Evolutionary conservation across 768 basidiomycete genomes (phyloP).

Genomic region (Tulasnella sp.): DNA sequence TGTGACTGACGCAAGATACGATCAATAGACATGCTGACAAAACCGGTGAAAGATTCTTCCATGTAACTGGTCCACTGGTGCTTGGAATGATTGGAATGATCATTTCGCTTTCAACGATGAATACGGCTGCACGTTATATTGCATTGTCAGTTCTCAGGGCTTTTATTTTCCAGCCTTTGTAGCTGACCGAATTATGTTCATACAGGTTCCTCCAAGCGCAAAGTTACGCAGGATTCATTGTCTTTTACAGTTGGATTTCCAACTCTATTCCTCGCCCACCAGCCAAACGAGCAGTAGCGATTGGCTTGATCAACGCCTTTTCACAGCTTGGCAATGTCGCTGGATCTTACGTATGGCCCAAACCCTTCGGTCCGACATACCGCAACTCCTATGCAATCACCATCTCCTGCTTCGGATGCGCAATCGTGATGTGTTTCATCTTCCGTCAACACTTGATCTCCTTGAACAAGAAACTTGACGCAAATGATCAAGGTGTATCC

Average conservation of each 20-base stretch:
- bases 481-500: not conserved
- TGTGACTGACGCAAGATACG: not conserved
- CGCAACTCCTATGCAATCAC: slow-evolving; percentile 58
- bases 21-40: slow-evolving; percentile 48
- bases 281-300: slow-evolving; percentile 77
- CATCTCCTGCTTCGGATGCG: slow-evolving; percentile 40
- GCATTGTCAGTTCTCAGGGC: slow-evolving; percentile 30
- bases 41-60: slow-evolving; percentile 55
- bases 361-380: slow-evolving; percentile 58
- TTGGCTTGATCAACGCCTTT: slow-evolving; percentile 71
- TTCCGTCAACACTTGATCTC: slow-evolving; percentile 19
- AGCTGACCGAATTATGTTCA: no score
- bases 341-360: slow-evolving; percentile 67
- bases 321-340: slow-evolving; percentile 73
- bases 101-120: slow-evolving; percentile 51
- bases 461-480: slow-evolving; percentile 17
- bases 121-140: slow-evolving; percentile 47
- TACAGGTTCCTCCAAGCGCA: slow-evolving; percentile 64
- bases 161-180: not conserved
- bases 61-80: slow-evolving; percentile 40
- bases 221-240: slow-evolving; percentile 58
- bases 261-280: slow-evolving; percentile 61
- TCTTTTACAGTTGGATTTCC: slow-evolving; percentile 37
- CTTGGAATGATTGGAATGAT: slow-evolving; percentile 57
- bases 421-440: slow-evolving; percentile 28